Conservation (phyloP, 345 rosid species). For the Aurinia saxatilis region DNA sequence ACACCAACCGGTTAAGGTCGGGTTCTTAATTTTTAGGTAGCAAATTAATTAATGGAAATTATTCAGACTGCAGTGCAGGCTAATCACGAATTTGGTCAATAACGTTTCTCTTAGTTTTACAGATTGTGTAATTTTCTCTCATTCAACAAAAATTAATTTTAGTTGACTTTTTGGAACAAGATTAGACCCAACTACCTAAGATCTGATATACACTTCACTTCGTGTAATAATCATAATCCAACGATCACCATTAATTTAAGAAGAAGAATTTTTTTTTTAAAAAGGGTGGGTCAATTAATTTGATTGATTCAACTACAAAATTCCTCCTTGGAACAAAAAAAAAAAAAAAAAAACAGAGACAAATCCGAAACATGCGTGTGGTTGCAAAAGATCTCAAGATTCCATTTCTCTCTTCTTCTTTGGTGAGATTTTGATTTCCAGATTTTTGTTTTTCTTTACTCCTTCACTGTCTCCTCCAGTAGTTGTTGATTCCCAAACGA, state of each 20-base stretch:
- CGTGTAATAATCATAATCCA: slow-evolving; percentile 5
- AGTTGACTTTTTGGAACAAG: not conserved
- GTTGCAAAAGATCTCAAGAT: slow-evolving; percentile 16
- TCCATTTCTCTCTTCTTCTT: not conserved
- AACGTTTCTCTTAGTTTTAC: not conserved
- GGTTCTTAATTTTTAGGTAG: not conserved
- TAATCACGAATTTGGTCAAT: not conserved
- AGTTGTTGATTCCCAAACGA: not conserved
- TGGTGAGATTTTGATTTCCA: slow-evolving; percentile 18
- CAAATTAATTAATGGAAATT: no score
- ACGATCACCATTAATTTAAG: slow-evolving; percentile 6
- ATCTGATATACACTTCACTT: not conserved
- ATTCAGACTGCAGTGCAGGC: no score
- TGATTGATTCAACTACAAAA: slow-evolving; percentile 17
- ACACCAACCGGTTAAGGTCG: not conserved
- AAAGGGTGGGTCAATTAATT: slow-evolving; percentile 1
- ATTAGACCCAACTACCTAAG: not conserved
- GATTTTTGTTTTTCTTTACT: not conserved
- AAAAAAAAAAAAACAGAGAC: no score
- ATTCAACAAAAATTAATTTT: not conserved
- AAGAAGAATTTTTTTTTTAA: no score
- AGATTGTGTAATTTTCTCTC: not conserved
- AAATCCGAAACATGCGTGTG: slow-evolving; percentile 20
- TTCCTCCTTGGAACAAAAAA: slow-evolving; percentile 10
- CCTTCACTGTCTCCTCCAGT: not conserved